Evolutionary conservation across 2,329 filamentous ascomycete genomes (phyloP).

Genomic region (Cercospora nicotianae): DNA sequence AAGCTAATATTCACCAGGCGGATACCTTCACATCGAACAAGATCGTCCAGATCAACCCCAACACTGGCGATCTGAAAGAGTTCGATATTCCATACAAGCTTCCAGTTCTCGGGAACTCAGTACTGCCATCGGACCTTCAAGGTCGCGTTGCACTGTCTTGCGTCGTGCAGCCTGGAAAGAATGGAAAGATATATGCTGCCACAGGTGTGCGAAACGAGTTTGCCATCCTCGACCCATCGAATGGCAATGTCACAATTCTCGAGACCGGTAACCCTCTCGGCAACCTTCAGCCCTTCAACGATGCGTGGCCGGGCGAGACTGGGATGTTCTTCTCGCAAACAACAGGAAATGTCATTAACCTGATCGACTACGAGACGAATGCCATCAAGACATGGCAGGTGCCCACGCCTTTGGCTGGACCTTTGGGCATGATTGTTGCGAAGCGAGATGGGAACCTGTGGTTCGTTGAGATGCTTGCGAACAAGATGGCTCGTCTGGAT

Average conservation of each 20-base stretch:
- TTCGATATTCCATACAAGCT: constrained; percentile 29
- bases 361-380: constrained; percentile 28
- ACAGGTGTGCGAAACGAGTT: constrained; percentile 29
- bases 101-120: constrained; percentile 19
- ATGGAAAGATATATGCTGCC: constrained; percentile 28
- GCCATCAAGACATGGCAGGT: constrained; percentile 24
- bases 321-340: constrained; percentile 31
- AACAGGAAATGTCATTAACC: constrained; percentile 26
- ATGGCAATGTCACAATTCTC: constrained; percentile 22
- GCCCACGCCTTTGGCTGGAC: constrained; percentile 26
- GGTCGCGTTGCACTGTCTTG: constrained; percentile 24
- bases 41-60: constrained; percentile 27
- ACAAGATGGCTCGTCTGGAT: constrained; percentile 30
- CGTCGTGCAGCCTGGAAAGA: constrained; percentile 28
- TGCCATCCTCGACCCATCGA: constrained; percentile 22
- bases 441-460: constrained; percentile 25
- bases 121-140: constrained; percentile 23
- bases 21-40: constrained; percentile 32
- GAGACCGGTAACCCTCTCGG: constrained; percentile 26
- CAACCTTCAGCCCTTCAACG: constrained; percentile 30
- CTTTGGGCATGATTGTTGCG: constrained; percentile 25
- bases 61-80: constrained; percentile 21
- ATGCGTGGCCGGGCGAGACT: constrained; percentile 28
- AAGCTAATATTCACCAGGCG: constrained; percentile 14
- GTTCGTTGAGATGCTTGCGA: constrained; percentile 30